Percentiles rank a stretch among this genome's conserved stretches.
Conservation (phyloP, 495 filamentous ascomycete species). For the Penicillium verhagenii region DNA sequence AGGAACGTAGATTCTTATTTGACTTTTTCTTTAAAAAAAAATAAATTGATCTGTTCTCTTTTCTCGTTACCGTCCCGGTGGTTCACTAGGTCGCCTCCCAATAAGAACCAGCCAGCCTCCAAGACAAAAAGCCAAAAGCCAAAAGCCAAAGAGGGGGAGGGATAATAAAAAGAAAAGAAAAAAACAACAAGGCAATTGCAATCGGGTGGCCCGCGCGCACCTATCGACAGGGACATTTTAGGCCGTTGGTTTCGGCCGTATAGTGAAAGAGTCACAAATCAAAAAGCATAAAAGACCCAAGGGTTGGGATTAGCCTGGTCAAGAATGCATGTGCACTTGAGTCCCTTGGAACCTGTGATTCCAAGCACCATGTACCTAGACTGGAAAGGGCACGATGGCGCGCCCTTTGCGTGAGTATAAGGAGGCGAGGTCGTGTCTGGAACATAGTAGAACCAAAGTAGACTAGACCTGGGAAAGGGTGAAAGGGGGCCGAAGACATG, state of each 20-base stretch:
- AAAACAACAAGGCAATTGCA: background rate
- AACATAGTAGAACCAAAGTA: too few species aligned
- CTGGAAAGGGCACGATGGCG: background rate
- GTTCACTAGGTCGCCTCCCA: background rate
- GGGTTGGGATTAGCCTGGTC: too few species aligned
- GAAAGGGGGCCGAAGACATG: background rate
- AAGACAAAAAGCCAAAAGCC: background rate
- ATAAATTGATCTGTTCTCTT: background rate
- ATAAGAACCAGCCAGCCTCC: background rate
- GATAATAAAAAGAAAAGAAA: background rate
- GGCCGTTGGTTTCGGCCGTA: constrained; percentile 1
- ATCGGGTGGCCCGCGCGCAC: background rate
- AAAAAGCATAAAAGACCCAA: too few species aligned
- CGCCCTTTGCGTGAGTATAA: background rate
- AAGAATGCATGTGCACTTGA: too few species aligned
- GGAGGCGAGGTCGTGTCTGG: too few species aligned
- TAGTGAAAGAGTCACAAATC: too few species aligned
- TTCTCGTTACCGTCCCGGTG: background rate
- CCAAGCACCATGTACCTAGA: too few species aligned
- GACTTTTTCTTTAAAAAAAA: too few species aligned
- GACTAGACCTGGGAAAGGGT: too few species aligned
- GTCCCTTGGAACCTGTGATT: too few species aligned
- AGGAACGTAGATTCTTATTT: too few species aligned
- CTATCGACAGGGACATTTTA: background rate
- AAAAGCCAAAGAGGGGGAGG: background rate